Evolutionary conservation across 495 filamentous ascomycete species (phyloP).

Genomic region (Terfezia boudieri): DNA sequence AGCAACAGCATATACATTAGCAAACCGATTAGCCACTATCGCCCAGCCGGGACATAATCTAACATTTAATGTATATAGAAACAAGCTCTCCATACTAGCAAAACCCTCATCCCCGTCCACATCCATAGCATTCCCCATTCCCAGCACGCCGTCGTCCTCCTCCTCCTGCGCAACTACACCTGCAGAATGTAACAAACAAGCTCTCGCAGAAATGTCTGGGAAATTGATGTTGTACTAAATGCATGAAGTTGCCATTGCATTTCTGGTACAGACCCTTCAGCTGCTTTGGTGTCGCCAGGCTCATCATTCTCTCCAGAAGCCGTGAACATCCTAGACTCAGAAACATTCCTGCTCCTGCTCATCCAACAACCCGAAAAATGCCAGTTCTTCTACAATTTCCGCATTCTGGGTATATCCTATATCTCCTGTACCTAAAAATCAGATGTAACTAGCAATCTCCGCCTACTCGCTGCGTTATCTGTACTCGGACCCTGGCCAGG

Average conservation of each 20-base stretch:
- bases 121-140: slow-evolving; percentile 10
- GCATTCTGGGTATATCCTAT: slow-evolving; percentile 4
- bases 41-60: background rate
- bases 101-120: slow-evolving; percentile 13
- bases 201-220: slow-evolving; percentile 94
- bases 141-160: slow-evolving; percentile 26
- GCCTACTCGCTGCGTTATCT: slow-evolving; percentile 20
- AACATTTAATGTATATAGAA: slow-evolving; percentile 47
- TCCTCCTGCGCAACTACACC: slow-evolving; percentile 55
- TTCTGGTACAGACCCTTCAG: slow-evolving; percentile 65
- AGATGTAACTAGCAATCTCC: slow-evolving; percentile 9
- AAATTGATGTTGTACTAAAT: slow-evolving; percentile 81
- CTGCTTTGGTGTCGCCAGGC: slow-evolving; percentile 55
- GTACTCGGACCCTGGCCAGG: slow-evolving; percentile 7
- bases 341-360: slow-evolving; percentile 90
- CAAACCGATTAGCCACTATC: background rate
- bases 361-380: slow-evolving; percentile 78
- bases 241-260: slow-evolving; percentile 71
- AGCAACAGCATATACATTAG: background rate
- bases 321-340: slow-evolving; percentile 67
- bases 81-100: slow-evolving; percentile 61
- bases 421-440: slow-evolving; percentile 5
- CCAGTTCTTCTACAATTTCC: slow-evolving; percentile 22
- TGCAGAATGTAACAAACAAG: slow-evolving; percentile 61
- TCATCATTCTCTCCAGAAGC: slow-evolving; percentile 73